Evolutionary conservation across 139 green algal species (phyloP), one percentile per base, ranked within the genome.

Genomic region (Chlorella sp.): DNA sequence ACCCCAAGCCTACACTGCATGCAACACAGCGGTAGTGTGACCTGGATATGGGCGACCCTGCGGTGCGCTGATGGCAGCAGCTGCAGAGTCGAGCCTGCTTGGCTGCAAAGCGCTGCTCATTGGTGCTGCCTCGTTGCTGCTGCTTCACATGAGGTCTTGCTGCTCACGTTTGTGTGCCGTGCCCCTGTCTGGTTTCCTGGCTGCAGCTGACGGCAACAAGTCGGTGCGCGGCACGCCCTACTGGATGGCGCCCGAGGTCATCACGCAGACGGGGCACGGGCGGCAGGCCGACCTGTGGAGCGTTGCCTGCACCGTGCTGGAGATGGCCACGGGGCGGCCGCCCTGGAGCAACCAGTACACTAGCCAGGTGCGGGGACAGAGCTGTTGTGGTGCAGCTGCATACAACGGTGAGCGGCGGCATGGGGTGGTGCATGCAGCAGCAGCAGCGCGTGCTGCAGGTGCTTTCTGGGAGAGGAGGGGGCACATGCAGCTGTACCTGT

Each of bases 171-270:
- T 61, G 36, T 83, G 36, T 85, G 32, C 15, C 19, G 40, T 90
- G 26, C 3, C 21, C 4, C 42, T 66, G 30, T 14, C 11, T 37
- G 40, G 22, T 21, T 24, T 60, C 4, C 57, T 85, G 34, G 7
- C 57, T 87, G 48, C 90, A 93, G 92, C 92, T 14, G 95, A 94
- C 26, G 96, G 96, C 37, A 95, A 90, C 90, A 97, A 98, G 83
- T 97, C 94, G 66, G 97, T 99, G 73, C 97, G 97, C 79, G 98
- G 98, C 79, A 99, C 98, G 11, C 96, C 97, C 19, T 98, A 99
- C 94, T 99, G 98, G 98, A 99, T 99, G 98, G 98, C 98, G 0
- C 98, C 98, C 21, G 98, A 99, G 94, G 96, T 99, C 18, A 99
- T 99, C 94, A 98, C 96, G 89, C 85, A 94, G 86, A 89, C 91